Evolutionary conservation across 805 yeast genomes (phyloP), one percentile per base, ranked within the genome.

Genomic region (Metschnikowia matae): DNA sequence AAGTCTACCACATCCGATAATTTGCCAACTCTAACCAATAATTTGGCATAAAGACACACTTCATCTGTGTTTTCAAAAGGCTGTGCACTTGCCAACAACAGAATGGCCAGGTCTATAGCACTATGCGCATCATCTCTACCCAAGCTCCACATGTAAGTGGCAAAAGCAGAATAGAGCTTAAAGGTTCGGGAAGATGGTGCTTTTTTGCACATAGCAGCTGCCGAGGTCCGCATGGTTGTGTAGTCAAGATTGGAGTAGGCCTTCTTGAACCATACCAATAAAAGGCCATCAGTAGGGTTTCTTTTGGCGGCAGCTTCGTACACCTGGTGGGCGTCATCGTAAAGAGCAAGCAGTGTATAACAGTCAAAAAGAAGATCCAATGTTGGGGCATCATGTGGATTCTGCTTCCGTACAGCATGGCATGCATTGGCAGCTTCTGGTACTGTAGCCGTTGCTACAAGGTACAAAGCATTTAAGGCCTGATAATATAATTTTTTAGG

Each of bases 61-160:
- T 90, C 95, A 57, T 89, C 95, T 7, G 85, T 80, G 18, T 73
- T 70, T 38, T 69, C 56, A 41, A 75, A 70, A 1, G 92, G 88
- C 40, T 70, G 68, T 15, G 77, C 62, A n/a, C 66, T 65, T 29
- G 78, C 81, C 29, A 86, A 62, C 54, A 85, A 62, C 55, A 84
- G 81, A 51, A 33, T 44, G 4, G 51, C 55, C 15, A 48, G 39
- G 5, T 33, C 50, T 15, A 50, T 36, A 10, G 37, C 35, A 34
- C 34, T 29, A 5, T 15, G 31, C 2, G 44, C n/a, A n/a, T 83
- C 87, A 0, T 68, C 71, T 4, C 73, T 58, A 3, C 58, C 53
- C 1, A 59, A 56, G 31, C 79, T 53, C 45, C 74, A 74, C 40
- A 80, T 57, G 66, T 77, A 68, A 69, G 80, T 65, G 15, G 80